These are phyloP conservation scores for Fomitopsis serialis DNA, from an alignment of 768 basidiomycete species.

Conservation along the genomic window DNA sequence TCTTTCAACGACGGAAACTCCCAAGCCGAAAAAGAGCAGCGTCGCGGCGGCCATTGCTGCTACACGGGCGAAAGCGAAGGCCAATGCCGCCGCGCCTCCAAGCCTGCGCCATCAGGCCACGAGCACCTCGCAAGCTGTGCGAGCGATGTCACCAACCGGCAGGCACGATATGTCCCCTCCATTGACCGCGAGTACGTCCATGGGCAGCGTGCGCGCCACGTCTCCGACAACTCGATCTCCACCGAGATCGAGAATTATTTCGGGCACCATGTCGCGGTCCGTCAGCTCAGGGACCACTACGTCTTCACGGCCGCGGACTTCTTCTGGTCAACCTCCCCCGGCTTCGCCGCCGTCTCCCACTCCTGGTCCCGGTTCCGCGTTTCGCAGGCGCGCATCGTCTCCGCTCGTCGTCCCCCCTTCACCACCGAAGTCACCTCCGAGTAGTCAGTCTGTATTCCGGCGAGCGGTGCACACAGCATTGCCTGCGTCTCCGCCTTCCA, in stretches of 20 bases:
- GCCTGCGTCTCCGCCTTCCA: constrained; percentile 26
- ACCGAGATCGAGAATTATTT: constrained; percentile 15
- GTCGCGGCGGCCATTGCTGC: constrained; percentile 86
- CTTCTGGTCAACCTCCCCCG: constrained; percentile 10
- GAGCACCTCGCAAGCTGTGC: constrained; percentile 55
- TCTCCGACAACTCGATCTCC: constrained; percentile 17
- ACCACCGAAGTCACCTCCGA: constrained; percentile 19
- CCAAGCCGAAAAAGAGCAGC: constrained; percentile 68
- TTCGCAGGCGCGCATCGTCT: constrained; percentile 19
- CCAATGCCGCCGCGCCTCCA: constrained; percentile 78
- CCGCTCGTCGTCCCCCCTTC: constrained; percentile 13
- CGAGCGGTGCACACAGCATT: constrained; percentile 28
- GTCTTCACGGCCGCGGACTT: constrained; percentile 5
- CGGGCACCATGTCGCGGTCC: constrained; percentile 18
- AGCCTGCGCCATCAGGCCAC: constrained; percentile 79
- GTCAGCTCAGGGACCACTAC: constrained; percentile 16
- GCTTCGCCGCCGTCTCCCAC: constrained; percentile 21
- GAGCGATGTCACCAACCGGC: constrained; percentile 35
- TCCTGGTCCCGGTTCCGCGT: constrained; percentile 12
- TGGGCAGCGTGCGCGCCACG: constrained; percentile 15
- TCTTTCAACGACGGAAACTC: constrained; percentile 41
- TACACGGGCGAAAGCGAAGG: constrained; percentile 82
- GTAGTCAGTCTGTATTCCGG: constrained; percentile 22
- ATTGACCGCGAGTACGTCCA: constrained; percentile 22
- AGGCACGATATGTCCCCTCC: constrained; percentile 35